phyloP scores from a whole-genome alignment of 371 early-diverging fungal genomes.

The Saksenaea oblongispora region DNA sequence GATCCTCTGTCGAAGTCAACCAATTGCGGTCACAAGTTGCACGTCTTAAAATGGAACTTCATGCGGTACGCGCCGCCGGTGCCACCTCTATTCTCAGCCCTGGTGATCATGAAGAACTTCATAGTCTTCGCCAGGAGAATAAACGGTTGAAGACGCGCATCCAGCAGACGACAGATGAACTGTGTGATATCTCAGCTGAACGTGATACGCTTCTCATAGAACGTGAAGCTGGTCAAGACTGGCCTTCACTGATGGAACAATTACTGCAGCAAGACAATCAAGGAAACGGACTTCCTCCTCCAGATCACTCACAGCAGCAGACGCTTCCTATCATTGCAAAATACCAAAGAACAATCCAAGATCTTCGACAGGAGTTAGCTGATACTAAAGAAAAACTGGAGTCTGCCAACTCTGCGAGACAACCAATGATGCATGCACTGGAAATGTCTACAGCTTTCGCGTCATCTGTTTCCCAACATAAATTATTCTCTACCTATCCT shows the following conservation, averaged over 20 bases:
- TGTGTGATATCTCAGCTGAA: constrained; percentile 53
- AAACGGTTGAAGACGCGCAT: constrained; percentile 51
- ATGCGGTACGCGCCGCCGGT: constrained; percentile 33
- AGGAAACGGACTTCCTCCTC: constrained; percentile 4
- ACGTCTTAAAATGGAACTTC: constrained; percentile 63
- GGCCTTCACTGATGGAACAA: constrained; percentile 14
- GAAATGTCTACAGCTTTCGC: not conserved
- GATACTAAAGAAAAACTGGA: constrained; percentile 33
- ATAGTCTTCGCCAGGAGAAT: constrained; percentile 47
- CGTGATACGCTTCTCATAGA: constrained; percentile 59
- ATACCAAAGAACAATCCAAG: constrained; percentile 50
- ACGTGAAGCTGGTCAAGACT: constrained; percentile 33
- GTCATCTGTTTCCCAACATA: not conserved
- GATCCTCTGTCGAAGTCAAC: constrained; percentile 62
- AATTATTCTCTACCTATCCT: not conserved
- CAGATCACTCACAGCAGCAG: constrained; percentile 1
- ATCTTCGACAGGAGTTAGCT: constrained; percentile 40
- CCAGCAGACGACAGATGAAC: constrained; percentile 43
- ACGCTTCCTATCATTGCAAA: constrained; percentile 47
- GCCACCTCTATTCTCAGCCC: not conserved
- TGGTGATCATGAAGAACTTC: constrained; percentile 35
- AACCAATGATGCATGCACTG: not conserved
- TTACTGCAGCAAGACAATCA: not conserved
- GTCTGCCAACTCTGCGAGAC: constrained; percentile 19
- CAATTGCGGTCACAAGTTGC: constrained; percentile 68